Evolutionary conservation across 2,329 filamentous ascomycete species (phyloP), one percentile per base, ranked within the genome.

Genomic region (Colletotrichum abscissum): DNA sequence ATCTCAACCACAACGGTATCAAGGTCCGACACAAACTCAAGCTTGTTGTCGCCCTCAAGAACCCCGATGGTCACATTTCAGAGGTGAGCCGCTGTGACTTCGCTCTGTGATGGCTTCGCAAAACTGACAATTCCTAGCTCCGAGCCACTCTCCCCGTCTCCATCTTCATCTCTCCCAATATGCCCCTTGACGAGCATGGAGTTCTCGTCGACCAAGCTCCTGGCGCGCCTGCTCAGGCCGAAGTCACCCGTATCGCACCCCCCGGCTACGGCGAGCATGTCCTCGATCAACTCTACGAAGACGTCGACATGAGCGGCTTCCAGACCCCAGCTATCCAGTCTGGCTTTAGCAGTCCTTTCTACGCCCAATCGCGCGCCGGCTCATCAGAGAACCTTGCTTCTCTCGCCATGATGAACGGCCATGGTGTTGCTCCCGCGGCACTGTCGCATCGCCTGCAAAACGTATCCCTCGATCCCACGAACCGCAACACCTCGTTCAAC

Each of bases 141-240:
- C 93, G 96, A 65, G 96, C 96, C 59, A 97, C 95, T 55, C 90
- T 98, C 38, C 95, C 97, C 1, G 90, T 98, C 19, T 95, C 95
- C 67, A 92, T 99, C 52, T 98, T 98, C 84, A 98, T 98, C 76
- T 99, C 97, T 5, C 96, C 97, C 0, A 97, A 97, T 79, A 91
- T 98, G 78, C 93, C 95, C 0, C 90, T 98, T 49, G 94, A 97
- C 78, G 95, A 97, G 65, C 90, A 96, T 73, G 97, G 97, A 77
- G 92, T 94, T 78, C 88, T 98, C 2, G 86, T 94, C 66, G 87
- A 89, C 66, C 89, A 91, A 78, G 86, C 86, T n/a, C 87, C 89
- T 77, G 86, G 79, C 80, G 87, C 77, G 80, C 85, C 84, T 42
- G 84, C 84, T 11, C 86, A 88, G 57, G 85, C 87, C 54, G 88